phyloP scores from a whole-genome alignment of 2,329 filamentous ascomycete genomes.

The Boeremia lycopersici region DNA sequence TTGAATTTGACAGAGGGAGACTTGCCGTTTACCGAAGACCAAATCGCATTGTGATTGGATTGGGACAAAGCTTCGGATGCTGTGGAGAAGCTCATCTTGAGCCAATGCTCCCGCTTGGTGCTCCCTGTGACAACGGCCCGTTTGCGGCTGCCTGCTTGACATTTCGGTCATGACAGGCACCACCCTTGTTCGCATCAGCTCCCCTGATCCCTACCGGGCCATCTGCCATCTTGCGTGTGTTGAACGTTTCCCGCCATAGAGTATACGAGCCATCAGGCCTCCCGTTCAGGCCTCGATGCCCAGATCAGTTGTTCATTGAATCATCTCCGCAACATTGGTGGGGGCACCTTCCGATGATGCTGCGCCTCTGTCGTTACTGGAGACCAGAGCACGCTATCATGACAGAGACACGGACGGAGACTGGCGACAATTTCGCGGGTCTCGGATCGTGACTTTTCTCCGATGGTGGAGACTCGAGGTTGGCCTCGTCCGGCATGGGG shows the following conservation, averaged over 20 bases:
- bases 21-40: constrained; percentile 10
- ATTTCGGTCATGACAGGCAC: constrained; percentile 14
- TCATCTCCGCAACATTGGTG: constrained; percentile 6
- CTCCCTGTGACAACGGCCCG: constrained; percentile 15
- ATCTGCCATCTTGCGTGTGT: neutral
- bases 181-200: constrained; percentile 11
- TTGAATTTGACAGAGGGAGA: neutral
- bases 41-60: neutral
- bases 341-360: neutral
- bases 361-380: neutral
- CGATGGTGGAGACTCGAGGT: neutral
- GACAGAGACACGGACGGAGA: too few relatives aligned
- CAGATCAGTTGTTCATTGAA: constrained; percentile 11
- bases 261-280: constrained; percentile 3
- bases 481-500: neutral
- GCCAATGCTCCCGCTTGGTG: constrained; percentile 10
- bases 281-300: constrained; percentile 10
- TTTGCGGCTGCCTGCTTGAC: constrained; percentile 17
- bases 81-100: constrained; percentile 14
- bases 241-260: constrained; percentile 1
- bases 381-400: too few relatives aligned
- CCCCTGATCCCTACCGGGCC: constrained; percentile 8
- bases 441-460: neutral
- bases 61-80: neutral
- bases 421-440: too few relatives aligned